These are phyloP conservation scores for Dendrostoma leiphaemia DNA, from an alignment of 2,329 filamentous ascomycete genomes.

Conservation along the genomic window DNA sequence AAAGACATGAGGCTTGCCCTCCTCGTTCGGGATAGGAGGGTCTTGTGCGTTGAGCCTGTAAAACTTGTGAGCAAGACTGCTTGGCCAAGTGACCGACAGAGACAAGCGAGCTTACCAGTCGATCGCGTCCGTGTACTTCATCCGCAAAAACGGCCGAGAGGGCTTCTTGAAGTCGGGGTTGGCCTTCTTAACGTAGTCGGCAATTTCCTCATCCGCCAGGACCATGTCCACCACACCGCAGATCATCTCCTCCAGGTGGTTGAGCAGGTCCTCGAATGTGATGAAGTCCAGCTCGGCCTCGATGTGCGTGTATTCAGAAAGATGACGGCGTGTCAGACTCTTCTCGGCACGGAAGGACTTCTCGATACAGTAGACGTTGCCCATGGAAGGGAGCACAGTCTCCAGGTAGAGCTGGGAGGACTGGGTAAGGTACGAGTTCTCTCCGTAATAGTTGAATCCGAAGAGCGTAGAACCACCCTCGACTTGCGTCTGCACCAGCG, in stretches of 20 bases:
- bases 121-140: constrained; percentile 67
- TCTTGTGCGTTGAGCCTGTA: constrained; percentile 88
- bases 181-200: constrained; percentile 74
- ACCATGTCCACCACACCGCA: constrained; percentile 80
- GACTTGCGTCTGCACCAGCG: constrained; percentile 91
- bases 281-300: constrained; percentile 98
- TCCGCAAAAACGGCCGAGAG: constrained; percentile 83
- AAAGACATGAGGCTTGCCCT: constrained; percentile 84
- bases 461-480: constrained; percentile 92
- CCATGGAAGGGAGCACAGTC: constrained; percentile 85
- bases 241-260: constrained; percentile 82
- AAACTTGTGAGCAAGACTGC: not conserved
- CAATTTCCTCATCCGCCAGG: constrained; percentile 70
- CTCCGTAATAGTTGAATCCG: constrained; percentile 61
- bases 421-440: constrained; percentile 91
- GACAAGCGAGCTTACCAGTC: constrained; percentile 14
- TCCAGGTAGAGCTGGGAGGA: constrained; percentile 97
- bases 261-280: constrained; percentile 82
- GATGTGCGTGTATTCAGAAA: constrained; percentile 95
- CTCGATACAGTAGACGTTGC: constrained; percentile 96
- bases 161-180: constrained; percentile 89
- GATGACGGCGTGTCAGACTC: constrained; percentile 86
- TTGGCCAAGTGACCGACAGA: not conserved
- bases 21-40: constrained; percentile 80
- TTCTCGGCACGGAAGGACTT: constrained; percentile 99